Evolutionary conservation across 345 rosid species (phyloP).

Genomic region (Brassica cretica): DNA sequence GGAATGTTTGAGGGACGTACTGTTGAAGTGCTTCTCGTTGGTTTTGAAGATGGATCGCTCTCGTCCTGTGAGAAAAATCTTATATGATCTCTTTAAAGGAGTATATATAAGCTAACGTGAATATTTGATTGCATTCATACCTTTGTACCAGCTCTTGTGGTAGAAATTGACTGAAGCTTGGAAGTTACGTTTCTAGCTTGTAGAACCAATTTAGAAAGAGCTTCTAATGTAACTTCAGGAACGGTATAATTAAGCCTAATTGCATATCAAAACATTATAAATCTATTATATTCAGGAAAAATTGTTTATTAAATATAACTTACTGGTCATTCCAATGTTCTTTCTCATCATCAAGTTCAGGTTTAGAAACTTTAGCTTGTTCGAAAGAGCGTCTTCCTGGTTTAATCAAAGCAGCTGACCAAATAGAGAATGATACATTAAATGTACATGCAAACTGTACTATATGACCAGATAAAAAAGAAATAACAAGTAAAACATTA

Average conservation of each 20-base stretch:
- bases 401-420: conserved; percentile 21
- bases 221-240: conserved; percentile 31
- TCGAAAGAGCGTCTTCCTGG: conserved; percentile 19
- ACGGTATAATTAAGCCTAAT: conserved; percentile 18
- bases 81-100: not conserved
- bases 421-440: not conserved
- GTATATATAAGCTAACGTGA: not conserved
- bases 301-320: not conserved
- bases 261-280: not conserved
- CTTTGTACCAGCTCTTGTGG: conserved; percentile 10
- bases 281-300: not conserved
- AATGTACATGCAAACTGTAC: not conserved
- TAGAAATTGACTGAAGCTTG: conserved; percentile 29
- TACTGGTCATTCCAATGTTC: conserved; percentile 27
- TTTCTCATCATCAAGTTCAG: conserved; percentile 20
- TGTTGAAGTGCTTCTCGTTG: conserved; percentile 32
- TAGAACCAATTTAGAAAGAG: conserved; percentile 34
- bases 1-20: conserved; percentile 28
- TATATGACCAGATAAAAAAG: not conserved
- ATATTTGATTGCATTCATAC: conserved; percentile 10
- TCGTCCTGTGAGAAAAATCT: not conserved
- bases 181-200: conserved; percentile 35
- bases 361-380: conserved; percentile 28
- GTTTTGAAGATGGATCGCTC: conserved; percentile 33
- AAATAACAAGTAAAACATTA: not conserved